Percentiles rank a stretch among this genome's conserved stretches.
Evolutionary conservation across 129 eudicot species (phyloP).

Genomic region (Flaveria ramosissima): DNA sequence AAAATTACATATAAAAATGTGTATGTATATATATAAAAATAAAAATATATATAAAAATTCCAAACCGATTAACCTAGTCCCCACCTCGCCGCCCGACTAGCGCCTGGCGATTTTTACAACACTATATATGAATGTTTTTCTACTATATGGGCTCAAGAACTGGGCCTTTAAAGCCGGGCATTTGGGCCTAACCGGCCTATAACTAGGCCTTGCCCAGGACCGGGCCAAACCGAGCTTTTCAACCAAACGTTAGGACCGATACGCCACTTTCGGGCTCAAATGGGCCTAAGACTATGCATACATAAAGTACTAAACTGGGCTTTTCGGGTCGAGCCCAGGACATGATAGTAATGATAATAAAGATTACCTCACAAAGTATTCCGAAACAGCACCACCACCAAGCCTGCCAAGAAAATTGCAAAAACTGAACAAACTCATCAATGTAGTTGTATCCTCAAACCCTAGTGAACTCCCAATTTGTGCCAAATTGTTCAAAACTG

Average conservation of each 20-base stretch:
- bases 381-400: slow-evolving; percentile 87
- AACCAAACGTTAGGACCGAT: not conserved
- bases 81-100: too few relatives aligned
- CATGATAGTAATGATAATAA: not conserved
- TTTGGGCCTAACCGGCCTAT: not conserved
- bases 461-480: slow-evolving; percentile 81
- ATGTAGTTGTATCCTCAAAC: slow-evolving; percentile 58
- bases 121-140: too few relatives aligned
- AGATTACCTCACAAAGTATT: slow-evolving; percentile 75
- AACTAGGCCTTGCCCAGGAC: not conserved
- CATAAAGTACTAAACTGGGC: not conserved
- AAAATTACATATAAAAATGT: too few relatives aligned
- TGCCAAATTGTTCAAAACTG: slow-evolving; percentile 89
- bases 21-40: too few relatives aligned
- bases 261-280: not conserved
- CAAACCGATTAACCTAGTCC: too few relatives aligned
- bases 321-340: not conserved
- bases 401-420: slow-evolving; percentile 88
- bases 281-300: not conserved
- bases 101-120: too few relatives aligned
- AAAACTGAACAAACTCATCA: slow-evolving; percentile 83
- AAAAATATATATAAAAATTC: too few relatives aligned
- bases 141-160: too few relatives aligned
- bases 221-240: not conserved
- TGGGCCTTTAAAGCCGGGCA: not conserved